Evolutionary conservation across 2,329 filamentous ascomycete species (phyloP), one percentile per base, ranked within the genome.

Genomic region (Exophiala xenobiotica): DNA sequence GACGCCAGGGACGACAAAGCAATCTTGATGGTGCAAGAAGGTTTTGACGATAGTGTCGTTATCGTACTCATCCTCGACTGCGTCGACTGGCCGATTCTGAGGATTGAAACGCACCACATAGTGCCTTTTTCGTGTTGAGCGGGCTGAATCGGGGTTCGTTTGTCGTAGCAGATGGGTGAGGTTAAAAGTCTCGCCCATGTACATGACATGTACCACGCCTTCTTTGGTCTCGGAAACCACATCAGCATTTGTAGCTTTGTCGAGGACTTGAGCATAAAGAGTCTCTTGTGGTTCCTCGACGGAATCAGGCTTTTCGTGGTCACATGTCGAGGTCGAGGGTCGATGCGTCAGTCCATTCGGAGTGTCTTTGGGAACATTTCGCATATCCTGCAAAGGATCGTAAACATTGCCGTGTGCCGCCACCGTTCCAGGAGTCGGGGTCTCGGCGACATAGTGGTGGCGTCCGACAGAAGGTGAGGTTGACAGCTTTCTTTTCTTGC

Each of bases 401-500:
- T 56, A 56, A 24, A 56, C 46, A 33, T 56, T 47, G 45, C 49
- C 49, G 11, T 42, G 49, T 11, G n/a, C 46, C 7, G 22, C 7
- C 20, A 9, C 20, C 14, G 31, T 41, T 6, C 33, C 53, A 6
- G 33, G 14, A 11, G 45, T 33, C 12, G 49, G 50, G 1, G 29
- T 24, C n/a, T 49, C 49, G 12, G 49, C 46, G 7, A 20, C 27
- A n/a, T 42, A 20, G 20, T 53, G 24, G n/a, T 56, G 45, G 16
- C 33, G 53, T 20, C 3, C 14, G 14, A 40, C 42, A 19, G 56
- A 46, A 11, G 49, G 45, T 31, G 56, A 39, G 2, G 49, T 26
- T 14, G 49, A 53, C 3, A 50, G 23, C n/a, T 56, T 56, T 22
- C 48, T 27, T 45, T 56, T 61, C 62, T 63, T 64, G 27, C 62